A percentile compares a stretch with the other conserved stretches of the same genome.
These are phyloP conservation scores for Chlamydomonas schloesseri DNA, from an alignment of 139 green algal genomes.

Conservation along the genomic window DNA sequence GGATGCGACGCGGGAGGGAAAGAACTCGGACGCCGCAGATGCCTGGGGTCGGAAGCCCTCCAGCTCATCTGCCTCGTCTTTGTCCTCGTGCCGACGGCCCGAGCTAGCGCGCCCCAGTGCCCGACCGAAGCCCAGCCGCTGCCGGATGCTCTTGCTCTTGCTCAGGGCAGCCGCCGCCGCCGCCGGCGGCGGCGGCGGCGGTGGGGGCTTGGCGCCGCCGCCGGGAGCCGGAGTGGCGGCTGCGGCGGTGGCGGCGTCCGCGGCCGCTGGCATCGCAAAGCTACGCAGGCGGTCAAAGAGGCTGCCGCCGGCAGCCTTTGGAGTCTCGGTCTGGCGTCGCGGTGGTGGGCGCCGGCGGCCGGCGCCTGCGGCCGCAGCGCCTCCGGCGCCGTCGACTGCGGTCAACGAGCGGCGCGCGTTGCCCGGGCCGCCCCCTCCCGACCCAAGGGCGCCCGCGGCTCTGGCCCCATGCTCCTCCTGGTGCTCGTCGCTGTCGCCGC, in stretches of 20 bases:
- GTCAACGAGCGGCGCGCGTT: no score
- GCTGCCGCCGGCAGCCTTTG: not conserved
- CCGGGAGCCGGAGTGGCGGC: no score
- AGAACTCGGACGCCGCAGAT: slow-evolving; percentile 27
- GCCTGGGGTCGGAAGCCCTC: not conserved
- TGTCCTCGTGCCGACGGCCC: not conserved
- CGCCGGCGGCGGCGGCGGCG: not conserved
- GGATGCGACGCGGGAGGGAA: not conserved
- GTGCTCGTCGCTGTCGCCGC: not conserved
- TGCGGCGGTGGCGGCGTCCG: no score
- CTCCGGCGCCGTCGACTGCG: not conserved
- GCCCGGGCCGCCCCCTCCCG: no score
- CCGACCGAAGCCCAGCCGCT: no score
- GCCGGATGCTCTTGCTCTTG: no score
- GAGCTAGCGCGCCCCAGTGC: no score
- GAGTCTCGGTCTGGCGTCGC: not conserved
- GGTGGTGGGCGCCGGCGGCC: no score
- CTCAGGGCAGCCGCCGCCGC: not conserved
- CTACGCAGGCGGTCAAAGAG: not conserved
- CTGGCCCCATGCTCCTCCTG: slow-evolving; percentile 10
- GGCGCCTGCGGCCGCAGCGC: no score
- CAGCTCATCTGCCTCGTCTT: not conserved
- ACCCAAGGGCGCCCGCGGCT: not conserved
- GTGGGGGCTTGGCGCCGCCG: no score
- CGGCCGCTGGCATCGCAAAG: not conserved